A percentile compares a stretch with the other conserved stretches of the same genome.
Conservation (phyloP, 2,329 filamentous ascomycete genomes). For the Nemania sp. region DNA sequence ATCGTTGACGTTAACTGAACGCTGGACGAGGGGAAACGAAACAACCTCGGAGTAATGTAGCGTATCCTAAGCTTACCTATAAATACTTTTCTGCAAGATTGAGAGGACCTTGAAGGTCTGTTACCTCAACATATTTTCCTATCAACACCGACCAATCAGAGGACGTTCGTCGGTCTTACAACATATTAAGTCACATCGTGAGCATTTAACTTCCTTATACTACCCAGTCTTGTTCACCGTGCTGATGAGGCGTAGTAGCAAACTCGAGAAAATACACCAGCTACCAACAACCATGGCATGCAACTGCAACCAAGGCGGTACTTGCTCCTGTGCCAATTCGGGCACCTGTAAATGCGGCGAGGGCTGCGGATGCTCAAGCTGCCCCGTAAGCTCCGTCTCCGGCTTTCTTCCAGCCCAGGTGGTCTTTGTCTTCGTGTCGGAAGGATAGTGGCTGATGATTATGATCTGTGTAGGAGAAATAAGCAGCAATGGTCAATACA, state of each 20-base stretch:
- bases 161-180: neutral
- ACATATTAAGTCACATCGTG: constrained; percentile 10
- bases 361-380: constrained; percentile 38
- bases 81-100: constrained; percentile 27
- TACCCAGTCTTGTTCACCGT: neutral
- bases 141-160: constrained; percentile 31
- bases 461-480: constrained; percentile 16
- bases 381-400: constrained; percentile 35
- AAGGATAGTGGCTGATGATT: neutral
- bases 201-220: neutral
- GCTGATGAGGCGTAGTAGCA: neutral
- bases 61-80: constrained; percentile 16
- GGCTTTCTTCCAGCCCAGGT: no score
- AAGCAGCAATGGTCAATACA: no score
- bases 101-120: constrained; percentile 28
- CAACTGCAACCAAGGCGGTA: constrained; percentile 35
- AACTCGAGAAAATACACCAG: constrained; percentile 1
- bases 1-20: neutral
- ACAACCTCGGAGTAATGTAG: neutral
- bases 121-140: constrained; percentile 18
- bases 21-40: neutral
- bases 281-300: constrained; percentile 34
- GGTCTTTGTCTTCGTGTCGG: neutral
- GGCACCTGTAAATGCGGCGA: constrained; percentile 37
- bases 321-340: constrained; percentile 35